phyloP scores from a whole-genome alignment of 352 stramenopile genomes.

The Phytophthora melonis region DNA sequence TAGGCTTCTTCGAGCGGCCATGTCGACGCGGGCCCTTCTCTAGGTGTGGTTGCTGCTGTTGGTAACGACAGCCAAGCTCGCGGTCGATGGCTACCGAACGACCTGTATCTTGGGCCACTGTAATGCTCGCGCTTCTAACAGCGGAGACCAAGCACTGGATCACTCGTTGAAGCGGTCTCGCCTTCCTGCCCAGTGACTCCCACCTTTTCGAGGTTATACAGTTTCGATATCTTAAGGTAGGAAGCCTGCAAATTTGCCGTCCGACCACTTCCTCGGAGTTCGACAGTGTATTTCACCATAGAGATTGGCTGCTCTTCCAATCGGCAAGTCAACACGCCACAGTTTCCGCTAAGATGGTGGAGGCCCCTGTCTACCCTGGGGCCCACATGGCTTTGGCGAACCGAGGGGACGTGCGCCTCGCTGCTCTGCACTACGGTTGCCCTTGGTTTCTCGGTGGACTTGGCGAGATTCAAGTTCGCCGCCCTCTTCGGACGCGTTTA shows the following conservation, averaged over 20 bases:
- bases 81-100: neutral
- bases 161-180: neutral
- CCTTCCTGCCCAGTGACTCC: conserved; percentile 5
- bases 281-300: conserved; percentile 29
- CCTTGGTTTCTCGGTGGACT: conserved; percentile 44
- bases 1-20: conserved; percentile 14
- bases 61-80: conserved; percentile 28
- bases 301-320: conserved; percentile 32
- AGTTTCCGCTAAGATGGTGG: conserved; percentile 41
- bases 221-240: conserved; percentile 14
- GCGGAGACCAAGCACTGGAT: neutral
- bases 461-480: conserved; percentile 32
- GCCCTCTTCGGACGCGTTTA: conserved; percentile 28
- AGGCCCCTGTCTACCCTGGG: conserved; percentile 35
- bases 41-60: conserved; percentile 21
- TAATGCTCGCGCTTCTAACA: too few species aligned
- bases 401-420: conserved; percentile 23
- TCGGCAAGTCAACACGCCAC: conserved; percentile 23
- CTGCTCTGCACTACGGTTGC: conserved; percentile 35
- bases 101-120: conserved; percentile 7
- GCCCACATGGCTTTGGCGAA: conserved; percentile 47
- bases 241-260: neutral
- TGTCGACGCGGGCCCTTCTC: conserved; percentile 18
- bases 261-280: conserved; percentile 28
- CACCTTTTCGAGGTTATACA: conserved; percentile 29